Evolutionary conservation across 2,329 filamentous ascomycete species (phyloP).

Genomic region (Pezicula neosporulosa): DNA sequence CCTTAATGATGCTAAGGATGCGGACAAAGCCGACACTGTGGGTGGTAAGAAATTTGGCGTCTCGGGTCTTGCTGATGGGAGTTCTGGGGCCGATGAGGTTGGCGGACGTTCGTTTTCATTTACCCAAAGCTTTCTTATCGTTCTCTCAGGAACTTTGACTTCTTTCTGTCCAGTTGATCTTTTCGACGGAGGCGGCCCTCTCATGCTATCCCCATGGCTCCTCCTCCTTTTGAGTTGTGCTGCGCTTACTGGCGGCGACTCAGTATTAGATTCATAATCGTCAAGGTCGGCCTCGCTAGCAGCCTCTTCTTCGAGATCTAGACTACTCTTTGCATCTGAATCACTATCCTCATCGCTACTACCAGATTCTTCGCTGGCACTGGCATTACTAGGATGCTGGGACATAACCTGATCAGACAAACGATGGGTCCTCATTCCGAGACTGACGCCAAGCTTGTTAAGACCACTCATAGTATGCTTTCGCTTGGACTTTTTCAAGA

Average conservation of each 20-base stretch:
- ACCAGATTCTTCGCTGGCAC: constrained; percentile 39
- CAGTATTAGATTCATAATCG: constrained; percentile 29
- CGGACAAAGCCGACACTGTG: constrained; percentile 12
- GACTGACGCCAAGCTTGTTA: constrained; percentile 56
- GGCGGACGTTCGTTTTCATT: neutral
- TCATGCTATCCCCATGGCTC: constrained; percentile 38
- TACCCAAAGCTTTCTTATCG: constrained; percentile 2
- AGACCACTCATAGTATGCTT: constrained; percentile 26
- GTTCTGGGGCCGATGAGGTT: constrained; percentile 6
- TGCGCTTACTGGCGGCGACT: constrained; percentile 9
- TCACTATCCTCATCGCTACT: constrained; percentile 36
- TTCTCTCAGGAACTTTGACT: constrained; percentile 18
- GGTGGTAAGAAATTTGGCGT: constrained; percentile 7
- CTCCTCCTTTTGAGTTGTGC: constrained; percentile 28
- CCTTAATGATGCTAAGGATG: constrained; percentile 8
- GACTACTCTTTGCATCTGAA: constrained; percentile 17
- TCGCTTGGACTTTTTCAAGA: constrained; percentile 55
- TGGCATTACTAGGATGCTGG: constrained; percentile 37
- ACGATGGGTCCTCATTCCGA: constrained; percentile 74
- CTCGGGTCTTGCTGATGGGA: constrained; percentile 4
- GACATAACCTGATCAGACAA: constrained; percentile 40
- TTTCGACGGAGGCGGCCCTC: constrained; percentile 27
- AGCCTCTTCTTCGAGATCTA: constrained; percentile 31
- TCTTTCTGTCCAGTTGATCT: constrained; percentile 26
- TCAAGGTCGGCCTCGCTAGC: constrained; percentile 39